phyloP scores from a whole-genome alignment of 1,284 basidiomycete species.

The Moesziomyces antarcticus region DNA sequence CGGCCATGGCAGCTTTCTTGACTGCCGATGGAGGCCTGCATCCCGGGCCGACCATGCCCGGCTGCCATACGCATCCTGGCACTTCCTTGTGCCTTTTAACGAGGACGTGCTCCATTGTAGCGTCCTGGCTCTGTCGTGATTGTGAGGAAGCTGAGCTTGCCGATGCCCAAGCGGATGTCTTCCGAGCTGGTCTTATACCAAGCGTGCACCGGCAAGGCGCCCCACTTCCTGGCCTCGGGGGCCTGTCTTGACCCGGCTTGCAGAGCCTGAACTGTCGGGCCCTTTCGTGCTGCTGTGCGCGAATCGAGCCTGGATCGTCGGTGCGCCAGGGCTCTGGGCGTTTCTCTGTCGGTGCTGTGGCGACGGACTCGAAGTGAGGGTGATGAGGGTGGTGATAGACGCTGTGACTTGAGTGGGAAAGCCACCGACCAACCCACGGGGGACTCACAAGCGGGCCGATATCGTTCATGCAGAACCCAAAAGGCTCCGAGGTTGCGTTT shows the following conservation, averaged over 20 bases:
- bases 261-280: no score
- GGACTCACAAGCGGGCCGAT: neutral
- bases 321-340: no score
- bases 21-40: constrained; percentile 38
- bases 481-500: neutral
- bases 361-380: no score
- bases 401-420: neutral
- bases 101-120: constrained; percentile 20
- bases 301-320: neutral
- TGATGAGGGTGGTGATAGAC: neutral
- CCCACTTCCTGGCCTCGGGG: neutral
- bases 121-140: neutral
- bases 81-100: constrained; percentile 37
- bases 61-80: constrained; percentile 44
- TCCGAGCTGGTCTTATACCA: neutral
- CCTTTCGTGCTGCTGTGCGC: neutral
- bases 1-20: constrained; percentile 43
- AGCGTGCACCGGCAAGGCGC: neutral
- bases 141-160: neutral
- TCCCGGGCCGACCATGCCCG: constrained; percentile 42
- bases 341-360: no score
- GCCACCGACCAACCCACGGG: neutral
- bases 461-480: neutral
- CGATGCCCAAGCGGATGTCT: neutral
- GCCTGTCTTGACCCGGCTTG: no score